Conservation (phyloP, 192 early-diverging fungal genomes). For the Entomortierella lignicola region DNA sequence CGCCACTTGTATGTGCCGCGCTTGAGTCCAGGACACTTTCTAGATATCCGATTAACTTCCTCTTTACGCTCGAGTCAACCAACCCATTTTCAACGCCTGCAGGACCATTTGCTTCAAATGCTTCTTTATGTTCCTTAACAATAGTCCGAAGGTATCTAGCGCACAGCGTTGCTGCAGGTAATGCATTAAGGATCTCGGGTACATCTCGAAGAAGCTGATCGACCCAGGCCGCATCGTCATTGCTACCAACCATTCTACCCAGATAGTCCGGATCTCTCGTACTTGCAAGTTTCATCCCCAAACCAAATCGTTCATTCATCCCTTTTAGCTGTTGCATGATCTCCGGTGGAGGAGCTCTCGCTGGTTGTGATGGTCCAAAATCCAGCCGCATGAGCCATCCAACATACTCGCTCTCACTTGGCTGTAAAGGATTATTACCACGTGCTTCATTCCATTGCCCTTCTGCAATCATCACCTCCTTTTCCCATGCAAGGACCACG, state of each 20-base stretch:
- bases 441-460: conserved; percentile 27
- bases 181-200: conserved; percentile 43
- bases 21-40: conserved; percentile 24
- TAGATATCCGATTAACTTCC: conserved; percentile 36
- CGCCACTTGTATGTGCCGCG: background rate
- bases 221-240: conserved; percentile 49
- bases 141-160: conserved; percentile 45
- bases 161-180: conserved; percentile 47
- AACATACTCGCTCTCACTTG: conserved; percentile 31
- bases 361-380: conserved; percentile 40
- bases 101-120: background rate
- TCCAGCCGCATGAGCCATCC: conserved; percentile 45
- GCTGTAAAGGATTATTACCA: conserved; percentile 4
- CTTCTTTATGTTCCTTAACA: background rate
- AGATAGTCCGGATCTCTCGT: conserved; percentile 47
- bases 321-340: conserved; percentile 33
- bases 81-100: background rate
- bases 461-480: conserved; percentile 13
- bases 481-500: conserved; percentile 42
- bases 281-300: conserved; percentile 49
- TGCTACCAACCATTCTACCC: conserved; percentile 39
- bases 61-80: conserved; percentile 36
- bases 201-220: conserved; percentile 43
- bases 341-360: conserved; percentile 30
- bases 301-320: conserved; percentile 38